phyloP scores from a whole-genome alignment of 345 rosid species.

The Alliaria petiolata region DNA sequence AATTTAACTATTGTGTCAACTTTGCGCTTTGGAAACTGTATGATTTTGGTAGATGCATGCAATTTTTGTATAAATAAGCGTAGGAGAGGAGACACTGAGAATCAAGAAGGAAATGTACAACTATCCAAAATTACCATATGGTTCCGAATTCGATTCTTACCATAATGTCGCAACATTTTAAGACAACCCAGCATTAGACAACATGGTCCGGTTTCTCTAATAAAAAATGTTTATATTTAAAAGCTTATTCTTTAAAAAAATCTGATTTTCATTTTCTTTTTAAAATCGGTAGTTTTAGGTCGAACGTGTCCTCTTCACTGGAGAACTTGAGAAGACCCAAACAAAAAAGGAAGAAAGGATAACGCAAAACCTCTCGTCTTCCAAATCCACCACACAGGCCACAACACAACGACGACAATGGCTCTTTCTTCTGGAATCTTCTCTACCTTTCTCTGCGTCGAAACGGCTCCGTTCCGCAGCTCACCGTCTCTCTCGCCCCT shows the following conservation, averaged over 20 bases:
- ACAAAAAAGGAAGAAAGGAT: conserved; percentile 23
- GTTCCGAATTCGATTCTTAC: background rate
- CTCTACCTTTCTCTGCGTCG: conserved; percentile 41
- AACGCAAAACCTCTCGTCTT: conserved; percentile 39
- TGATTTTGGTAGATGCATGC: background rate
- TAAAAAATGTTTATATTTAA: too few species aligned
- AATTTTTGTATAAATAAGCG: too few species aligned
- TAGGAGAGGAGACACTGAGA: background rate
- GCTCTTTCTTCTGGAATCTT: conserved; percentile 46
- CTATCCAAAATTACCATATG: background rate
- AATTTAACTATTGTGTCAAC: background rate
- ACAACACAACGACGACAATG: conserved; percentile 28
- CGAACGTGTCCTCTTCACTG: background rate
- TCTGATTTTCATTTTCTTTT: too few species aligned
- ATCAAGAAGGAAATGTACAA: background rate
- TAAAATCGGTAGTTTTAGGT: background rate
- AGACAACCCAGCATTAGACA: too few species aligned
- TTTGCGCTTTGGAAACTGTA: conserved; percentile 1
- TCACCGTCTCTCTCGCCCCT: conserved; percentile 17
- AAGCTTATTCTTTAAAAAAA: too few species aligned
- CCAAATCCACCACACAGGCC: background rate
- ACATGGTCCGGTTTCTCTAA: background rate
- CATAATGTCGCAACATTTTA: too few species aligned
- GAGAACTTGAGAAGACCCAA: background rate
- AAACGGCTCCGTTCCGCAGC: conserved; percentile 34